Evolutionary conservation across 2,329 filamentous ascomycete genomes (phyloP), one percentile per base, ranked within the genome.

Genomic region (Penicillium sp.): DNA sequence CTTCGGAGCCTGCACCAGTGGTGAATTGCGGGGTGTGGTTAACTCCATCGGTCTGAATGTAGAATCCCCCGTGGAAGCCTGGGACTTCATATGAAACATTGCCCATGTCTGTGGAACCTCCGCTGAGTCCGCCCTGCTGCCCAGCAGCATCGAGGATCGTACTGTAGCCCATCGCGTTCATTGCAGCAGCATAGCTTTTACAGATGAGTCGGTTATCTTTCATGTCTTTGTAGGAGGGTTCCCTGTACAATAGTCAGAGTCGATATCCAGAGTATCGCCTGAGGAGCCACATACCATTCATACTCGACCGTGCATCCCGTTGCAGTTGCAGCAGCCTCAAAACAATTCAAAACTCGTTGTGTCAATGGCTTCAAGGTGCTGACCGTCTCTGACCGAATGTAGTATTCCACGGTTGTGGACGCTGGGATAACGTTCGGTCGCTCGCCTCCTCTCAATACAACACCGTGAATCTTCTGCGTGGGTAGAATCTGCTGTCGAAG

Each of bases 391-490:
- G 75, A 72, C 12, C 79, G 72, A 3, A 79, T 67, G 13, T 73
- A 73, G 41, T 77, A 79, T 2, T 74, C 68, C 41, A 77, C 66
- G 2, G 73, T 70, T 0, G 79, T 72, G 12, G 70, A 74, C 10
- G 77, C 79, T 49, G 82, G 81, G 45, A 84, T 83, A 24, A 84
- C 73, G 60, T 85, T 84, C 0, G 81, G 74, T 12, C 76, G 74
- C 5, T 74, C 70, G 0, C 81, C 81, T 6, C 81, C 81, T 38
- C 79, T 61, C 0, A 74, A 75, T 47, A 85, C 80, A 41, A 81
- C 74, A 0, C 80, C 74, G 52, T 82, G 77, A 15, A 81, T 72
- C 28, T 76, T 75, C 56, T 79, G 73, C 24, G 75, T 74, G 0
- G 80, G 78, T 54, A 76, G 71, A 4, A 79, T 76, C 63, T 84